These are phyloP conservation scores for Pelargonium citronellum DNA, from an alignment of 441 rosid genomes.

Conservation along the genomic window DNA sequence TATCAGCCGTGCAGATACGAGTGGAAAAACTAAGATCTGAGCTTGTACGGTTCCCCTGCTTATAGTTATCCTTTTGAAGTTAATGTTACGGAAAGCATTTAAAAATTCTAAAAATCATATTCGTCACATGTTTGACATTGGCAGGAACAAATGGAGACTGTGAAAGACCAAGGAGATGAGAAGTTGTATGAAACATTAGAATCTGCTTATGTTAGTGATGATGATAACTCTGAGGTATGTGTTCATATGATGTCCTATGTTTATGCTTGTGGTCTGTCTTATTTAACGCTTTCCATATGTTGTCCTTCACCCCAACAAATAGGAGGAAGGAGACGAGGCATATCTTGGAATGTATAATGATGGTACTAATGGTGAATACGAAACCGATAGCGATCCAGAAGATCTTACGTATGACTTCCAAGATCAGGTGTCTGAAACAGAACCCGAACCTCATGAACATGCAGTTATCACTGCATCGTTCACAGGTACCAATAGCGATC, in stretches of 20 bases:
- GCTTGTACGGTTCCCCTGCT: conserved; percentile 40
- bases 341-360: conserved; percentile 35
- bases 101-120: neutral
- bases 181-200: conserved; percentile 56
- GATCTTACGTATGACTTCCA: conserved; percentile 24
- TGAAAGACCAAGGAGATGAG: conserved; percentile 50
- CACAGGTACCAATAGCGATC: conserved; percentile 18
- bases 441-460: conserved; percentile 18
- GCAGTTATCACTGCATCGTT: neutral
- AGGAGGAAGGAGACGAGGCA: conserved; percentile 61
- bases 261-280: neutral
- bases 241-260: conserved; percentile 6
- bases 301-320: neutral
- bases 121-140: conserved; percentile 13
- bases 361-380: conserved; percentile 33
- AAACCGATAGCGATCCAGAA: conserved; percentile 25
- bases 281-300: neutral
- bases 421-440: conserved; percentile 29
- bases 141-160: conserved; percentile 56
- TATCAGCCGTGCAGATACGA: conserved; percentile 41
- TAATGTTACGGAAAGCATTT: neutral
- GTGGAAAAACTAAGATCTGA: conserved; percentile 65
- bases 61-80: neutral
- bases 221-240: conserved; percentile 51
- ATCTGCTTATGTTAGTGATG: conserved; percentile 56